Evolutionary conservation across 805 yeast genomes (phyloP).

Genomic region (Metschnikowia borealis): DNA sequence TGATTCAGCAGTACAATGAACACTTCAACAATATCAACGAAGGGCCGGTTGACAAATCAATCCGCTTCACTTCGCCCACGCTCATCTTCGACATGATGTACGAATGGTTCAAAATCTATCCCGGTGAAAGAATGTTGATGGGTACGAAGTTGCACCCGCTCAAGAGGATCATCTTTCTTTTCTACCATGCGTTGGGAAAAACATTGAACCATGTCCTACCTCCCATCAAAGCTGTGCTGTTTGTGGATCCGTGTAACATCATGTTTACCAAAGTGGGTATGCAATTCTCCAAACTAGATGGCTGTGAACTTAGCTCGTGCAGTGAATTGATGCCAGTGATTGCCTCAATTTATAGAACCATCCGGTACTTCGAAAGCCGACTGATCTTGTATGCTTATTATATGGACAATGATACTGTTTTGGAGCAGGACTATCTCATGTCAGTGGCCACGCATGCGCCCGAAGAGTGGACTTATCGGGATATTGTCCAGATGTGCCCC

Average conservation of each 20-base stretch:
- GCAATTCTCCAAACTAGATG: slow-evolving; percentile 18
- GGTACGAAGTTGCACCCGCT: slow-evolving; percentile 27
- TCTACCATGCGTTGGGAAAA: slow-evolving; percentile 34
- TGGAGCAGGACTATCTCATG: slow-evolving; percentile 20
- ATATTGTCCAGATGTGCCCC: slow-evolving; percentile 20
- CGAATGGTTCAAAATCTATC: slow-evolving; percentile 35
- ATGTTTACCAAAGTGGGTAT: slow-evolving; percentile 31
- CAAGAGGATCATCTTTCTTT: slow-evolving; percentile 32
- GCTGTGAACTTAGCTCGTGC: slow-evolving; percentile 9
- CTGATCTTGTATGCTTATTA: slow-evolving; percentile 25
- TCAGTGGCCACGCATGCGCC: slow-evolving; percentile 9
- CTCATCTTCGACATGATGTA: slow-evolving; percentile 31
- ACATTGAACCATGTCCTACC: slow-evolving; percentile 30
- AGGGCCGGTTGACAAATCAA: slow-evolving; percentile 16
- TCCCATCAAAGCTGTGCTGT: slow-evolving; percentile 31
- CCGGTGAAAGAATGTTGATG: slow-evolving; percentile 29
- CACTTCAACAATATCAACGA: slow-evolving; percentile 17
- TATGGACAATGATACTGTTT: slow-evolving; percentile 19
- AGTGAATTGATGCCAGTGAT: slow-evolving; percentile 22
- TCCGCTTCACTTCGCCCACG: slow-evolving; percentile 26
- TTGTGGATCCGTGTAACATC: slow-evolving; percentile 33
- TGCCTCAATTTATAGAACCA: slow-evolving; percentile 26
- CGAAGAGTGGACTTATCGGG: slow-evolving; percentile 9
- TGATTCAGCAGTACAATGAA: slow-evolving; percentile 23
- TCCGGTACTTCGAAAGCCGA: slow-evolving; percentile 33